Conservation (phyloP, 345 rosid genomes). For the Salix brachista region DNA sequence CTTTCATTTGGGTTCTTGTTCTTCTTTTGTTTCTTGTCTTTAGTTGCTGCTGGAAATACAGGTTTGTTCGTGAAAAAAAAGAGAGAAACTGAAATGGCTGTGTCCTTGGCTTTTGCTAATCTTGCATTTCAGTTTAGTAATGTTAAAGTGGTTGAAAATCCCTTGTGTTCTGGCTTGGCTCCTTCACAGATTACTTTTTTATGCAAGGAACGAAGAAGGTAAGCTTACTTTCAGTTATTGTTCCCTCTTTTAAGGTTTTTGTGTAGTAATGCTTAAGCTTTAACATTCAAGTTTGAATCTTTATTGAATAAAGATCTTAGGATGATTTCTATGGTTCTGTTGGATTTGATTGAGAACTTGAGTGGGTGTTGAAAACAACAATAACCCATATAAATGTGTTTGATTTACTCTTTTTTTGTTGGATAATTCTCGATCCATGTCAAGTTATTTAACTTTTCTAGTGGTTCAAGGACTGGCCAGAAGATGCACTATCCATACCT, state of each 20-base stretch:
- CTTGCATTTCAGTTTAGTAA: constrained; percentile 14
- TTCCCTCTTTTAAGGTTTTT: neutral
- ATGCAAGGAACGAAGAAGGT: constrained; percentile 30
- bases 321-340: neutral
- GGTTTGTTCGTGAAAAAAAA: neutral
- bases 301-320: neutral
- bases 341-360: neutral
- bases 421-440: neutral
- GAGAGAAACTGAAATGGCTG: constrained; percentile 28
- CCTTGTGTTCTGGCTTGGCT: constrained; percentile 13
- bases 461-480: neutral
- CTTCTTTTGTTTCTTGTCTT: neutral
- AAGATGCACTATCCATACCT: neutral
- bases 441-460: neutral
- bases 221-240: neutral
- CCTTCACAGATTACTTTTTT: constrained; percentile 20
- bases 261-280: neutral
- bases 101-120: constrained; percentile 44
- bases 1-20: constrained; percentile 6
- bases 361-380: neutral
- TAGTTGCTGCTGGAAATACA: neutral
- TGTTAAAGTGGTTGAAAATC: constrained; percentile 19
- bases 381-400: neutral
- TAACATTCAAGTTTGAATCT: neutral
- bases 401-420: neutral